Base-by-base conservation (phyloP, 164 flowering plant species). In the Paratinospora sagittata region DNA sequence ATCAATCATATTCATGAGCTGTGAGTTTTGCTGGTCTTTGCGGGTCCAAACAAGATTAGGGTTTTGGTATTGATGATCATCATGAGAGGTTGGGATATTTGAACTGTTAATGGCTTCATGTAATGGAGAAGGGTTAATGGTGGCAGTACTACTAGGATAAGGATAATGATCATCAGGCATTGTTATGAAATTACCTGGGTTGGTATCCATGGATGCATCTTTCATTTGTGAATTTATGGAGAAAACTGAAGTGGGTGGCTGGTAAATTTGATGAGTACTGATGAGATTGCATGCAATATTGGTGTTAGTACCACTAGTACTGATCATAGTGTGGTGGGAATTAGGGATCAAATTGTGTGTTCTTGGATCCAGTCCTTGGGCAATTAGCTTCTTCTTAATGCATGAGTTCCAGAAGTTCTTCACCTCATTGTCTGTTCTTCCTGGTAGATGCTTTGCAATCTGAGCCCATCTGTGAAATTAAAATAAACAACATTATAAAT, bases 341-440 rank as follows among this genome's bases (percentile, higher is more conserved):
- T 6, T 63, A 62, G 85, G 74, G 13, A 87, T 66, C 12, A 84
- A 73, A 68, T 82, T 85, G 64, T 87, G 88, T 14, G 90, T 87
- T 74, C 77, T 81, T 49, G 90, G 90, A 74, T 85, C 90, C 65
- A 87, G 57, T n/a, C 90, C 90, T 79, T 85, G 87, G 17, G 90
- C 78, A 6, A 87, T 75, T 2, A 87, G 81, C 78, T 85, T 87
- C 64, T 87, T 87, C 85, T 87, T 87, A n/a, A 87, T 81, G 87
- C 90, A 87, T 45, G 90, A 87, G 66, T 87, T 87, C 88, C 90
- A 87, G 37, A 82, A 87, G 70, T 87, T 87, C 85, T 87, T 87
- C 78, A 87, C 87, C 79, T 87, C 90, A 63, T 87, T 87, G 78
- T 87, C 90, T 34, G 90, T 85, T 73, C 90, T 82, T 33, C 90